Evolutionary conservation across 495 filamentous ascomycete genomes (phyloP).

Genomic region (Daldinia decipiens): DNA sequence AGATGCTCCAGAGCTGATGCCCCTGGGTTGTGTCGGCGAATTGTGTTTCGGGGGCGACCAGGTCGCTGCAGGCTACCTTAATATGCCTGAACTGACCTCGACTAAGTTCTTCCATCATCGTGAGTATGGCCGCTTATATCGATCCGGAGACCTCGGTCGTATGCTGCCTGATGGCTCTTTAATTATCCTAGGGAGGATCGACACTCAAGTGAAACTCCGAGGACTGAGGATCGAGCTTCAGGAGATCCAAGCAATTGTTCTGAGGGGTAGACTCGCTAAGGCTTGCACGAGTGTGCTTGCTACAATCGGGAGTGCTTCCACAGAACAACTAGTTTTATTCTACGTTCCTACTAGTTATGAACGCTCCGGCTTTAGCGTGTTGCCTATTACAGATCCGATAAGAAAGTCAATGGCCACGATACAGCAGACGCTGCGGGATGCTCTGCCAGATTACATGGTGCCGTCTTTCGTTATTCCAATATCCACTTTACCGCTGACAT

Average conservation of each 20-base stretch:
- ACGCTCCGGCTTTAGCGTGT: slow-evolving; percentile 33
- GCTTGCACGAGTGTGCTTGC: slow-evolving; percentile 67
- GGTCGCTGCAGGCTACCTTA: slow-evolving; percentile 77
- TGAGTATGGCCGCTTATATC: slow-evolving; percentile 72
- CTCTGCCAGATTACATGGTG: slow-evolving; percentile 73
- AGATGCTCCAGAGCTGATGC: slow-evolving; percentile 58
- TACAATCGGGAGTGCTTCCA: slow-evolving; percentile 27
- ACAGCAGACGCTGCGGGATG: slow-evolving; percentile 27
- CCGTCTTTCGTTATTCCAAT: slow-evolving; percentile 75
- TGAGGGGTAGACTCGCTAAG: slow-evolving; percentile 53
- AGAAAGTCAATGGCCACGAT: slow-evolving; percentile 15
- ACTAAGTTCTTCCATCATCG: slow-evolving; percentile 73
- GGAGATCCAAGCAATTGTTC: slow-evolving; percentile 73
- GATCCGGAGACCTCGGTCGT: slow-evolving; percentile 76
- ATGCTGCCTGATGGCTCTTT: slow-evolving; percentile 75
- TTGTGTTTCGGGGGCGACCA: slow-evolving; percentile 87
- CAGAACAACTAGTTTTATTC: slow-evolving; percentile 66
- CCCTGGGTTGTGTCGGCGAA: slow-evolving; percentile 76
- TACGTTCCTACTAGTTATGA: slow-evolving; percentile 57
- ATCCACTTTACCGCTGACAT: slow-evolving; percentile 68
- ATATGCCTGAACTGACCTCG: slow-evolving; percentile 62
- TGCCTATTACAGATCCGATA: slow-evolving; percentile 41
- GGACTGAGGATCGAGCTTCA: slow-evolving; percentile 81
- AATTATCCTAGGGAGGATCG: slow-evolving; percentile 75
- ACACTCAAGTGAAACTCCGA: slow-evolving; percentile 85